phyloP scores from a whole-genome alignment of 225 moss, liverwort and hornwort species.

The Sphagnum tenellum region DNA sequence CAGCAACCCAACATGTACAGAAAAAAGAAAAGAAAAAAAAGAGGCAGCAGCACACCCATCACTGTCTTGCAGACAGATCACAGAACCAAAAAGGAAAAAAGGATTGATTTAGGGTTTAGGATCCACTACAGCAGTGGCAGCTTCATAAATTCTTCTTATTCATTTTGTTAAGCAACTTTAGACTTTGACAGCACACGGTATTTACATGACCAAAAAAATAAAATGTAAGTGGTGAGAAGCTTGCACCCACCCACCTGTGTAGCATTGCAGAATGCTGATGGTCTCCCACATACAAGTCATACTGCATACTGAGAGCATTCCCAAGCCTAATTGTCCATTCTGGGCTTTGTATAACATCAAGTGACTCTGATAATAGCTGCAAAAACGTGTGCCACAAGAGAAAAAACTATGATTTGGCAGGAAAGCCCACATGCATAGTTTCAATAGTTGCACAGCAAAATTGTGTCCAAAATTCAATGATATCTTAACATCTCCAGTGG shows the following conservation, averaged over 20 bases:
- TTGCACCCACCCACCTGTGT: conserved; percentile 45
- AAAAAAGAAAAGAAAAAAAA: neutral
- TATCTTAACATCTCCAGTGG: too few species aligned
- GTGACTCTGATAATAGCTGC: conserved; percentile 82
- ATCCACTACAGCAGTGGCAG: too few species aligned
- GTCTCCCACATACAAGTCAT: conserved; percentile 53
- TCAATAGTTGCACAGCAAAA: too few species aligned
- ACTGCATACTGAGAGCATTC: conserved; percentile 74
- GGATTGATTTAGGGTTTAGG: too few species aligned
- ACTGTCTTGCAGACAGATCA: too few species aligned
- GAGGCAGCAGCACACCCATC: too few species aligned
- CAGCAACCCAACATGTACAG: neutral
- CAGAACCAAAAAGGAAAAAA: too few species aligned
- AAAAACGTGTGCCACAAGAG: neutral
- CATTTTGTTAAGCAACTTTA: neutral
- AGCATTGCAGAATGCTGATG: conserved; percentile 64
- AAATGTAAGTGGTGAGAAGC: too few species aligned
- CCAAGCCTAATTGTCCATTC: conserved; percentile 86
- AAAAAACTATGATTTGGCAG: neutral
- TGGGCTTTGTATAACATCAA: conserved; percentile 72
- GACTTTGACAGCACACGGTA: too few species aligned
- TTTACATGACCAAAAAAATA: too few species aligned
- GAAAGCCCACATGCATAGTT: neutral
- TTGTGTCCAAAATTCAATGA: too few species aligned
- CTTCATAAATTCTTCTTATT: neutral